Conservation (phyloP, 2,329 filamentous ascomycete species). For the Epicoccum nigrum region DNA sequence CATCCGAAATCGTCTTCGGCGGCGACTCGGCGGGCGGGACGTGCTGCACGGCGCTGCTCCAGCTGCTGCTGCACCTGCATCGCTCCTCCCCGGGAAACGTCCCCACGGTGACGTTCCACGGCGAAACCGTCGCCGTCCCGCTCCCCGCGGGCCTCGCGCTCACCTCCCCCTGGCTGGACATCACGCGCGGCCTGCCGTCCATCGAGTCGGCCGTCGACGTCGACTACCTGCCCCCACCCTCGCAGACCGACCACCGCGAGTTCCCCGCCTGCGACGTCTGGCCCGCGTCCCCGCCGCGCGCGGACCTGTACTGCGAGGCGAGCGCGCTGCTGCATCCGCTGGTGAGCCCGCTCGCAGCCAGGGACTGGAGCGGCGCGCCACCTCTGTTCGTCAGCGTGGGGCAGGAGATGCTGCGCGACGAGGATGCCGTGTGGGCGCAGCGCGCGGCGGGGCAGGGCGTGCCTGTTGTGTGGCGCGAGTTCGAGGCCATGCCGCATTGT, state of each 20-base stretch:
- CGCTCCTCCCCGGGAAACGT: constrained; percentile 49
- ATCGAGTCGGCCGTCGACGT: constrained; percentile 59
- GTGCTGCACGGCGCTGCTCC: constrained; percentile 69
- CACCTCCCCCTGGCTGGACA: constrained; percentile 74
- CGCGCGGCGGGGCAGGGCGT: constrained; percentile 64
- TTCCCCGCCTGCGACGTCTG: constrained; percentile 58
- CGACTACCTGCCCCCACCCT: constrained; percentile 66
- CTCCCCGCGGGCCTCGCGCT: constrained; percentile 70
- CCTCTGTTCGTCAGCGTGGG: constrained; percentile 73
- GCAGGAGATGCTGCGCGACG: constrained; percentile 74
- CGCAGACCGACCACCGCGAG: constrained; percentile 42
- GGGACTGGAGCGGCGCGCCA: constrained; percentile 66
- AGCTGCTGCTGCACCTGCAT: constrained; percentile 70
- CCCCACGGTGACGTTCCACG: constrained; percentile 65
- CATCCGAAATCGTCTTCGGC: constrained; percentile 71
- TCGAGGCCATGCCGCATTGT: constrained; percentile 80
- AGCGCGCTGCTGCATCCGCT: constrained; percentile 66
- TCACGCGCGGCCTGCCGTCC: constrained; percentile 67
- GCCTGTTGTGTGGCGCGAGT: constrained; percentile 70
- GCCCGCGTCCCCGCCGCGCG: constrained; percentile 54
- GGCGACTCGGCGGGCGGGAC: constrained; percentile 81
- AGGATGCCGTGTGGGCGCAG: constrained; percentile 65
- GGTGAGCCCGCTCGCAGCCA: constrained; percentile 64
- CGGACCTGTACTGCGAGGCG: constrained; percentile 56
- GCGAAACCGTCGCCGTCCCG: constrained; percentile 62